phyloP scores from a whole-genome alignment of 805 yeast genomes.

The Barnettozyma sucrosica region DNA sequence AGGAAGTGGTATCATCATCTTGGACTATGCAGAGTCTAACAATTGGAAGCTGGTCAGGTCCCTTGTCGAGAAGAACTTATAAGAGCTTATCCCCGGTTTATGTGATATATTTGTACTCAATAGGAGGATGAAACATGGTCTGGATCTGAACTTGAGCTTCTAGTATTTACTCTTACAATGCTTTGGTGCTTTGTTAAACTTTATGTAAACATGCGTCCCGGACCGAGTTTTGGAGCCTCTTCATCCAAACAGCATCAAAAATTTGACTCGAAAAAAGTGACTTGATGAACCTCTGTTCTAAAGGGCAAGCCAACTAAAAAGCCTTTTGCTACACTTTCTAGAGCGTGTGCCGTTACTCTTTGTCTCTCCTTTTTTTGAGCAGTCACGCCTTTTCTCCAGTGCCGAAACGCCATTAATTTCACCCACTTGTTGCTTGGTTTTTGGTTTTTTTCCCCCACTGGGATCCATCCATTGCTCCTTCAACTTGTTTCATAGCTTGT shows the following conservation, averaged over 20 bases:
- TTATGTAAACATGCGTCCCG: background rate
- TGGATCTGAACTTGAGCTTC: too few relatives aligned
- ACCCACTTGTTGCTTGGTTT: background rate
- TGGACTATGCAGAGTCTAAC: slow-evolving; percentile 60
- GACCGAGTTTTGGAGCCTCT: background rate
- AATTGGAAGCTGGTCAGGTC: slow-evolving; percentile 51
- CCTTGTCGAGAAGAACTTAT: slow-evolving; percentile 45
- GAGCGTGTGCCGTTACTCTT: background rate
- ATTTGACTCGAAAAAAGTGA: background rate
- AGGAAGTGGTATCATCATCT: slow-evolving; percentile 58
- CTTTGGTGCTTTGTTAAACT: background rate
- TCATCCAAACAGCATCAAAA: background rate
- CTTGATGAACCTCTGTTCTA: background rate
- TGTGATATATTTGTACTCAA: background rate
- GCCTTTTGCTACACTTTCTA: background rate
- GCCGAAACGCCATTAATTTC: background rate
- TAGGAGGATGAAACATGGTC: too few relatives aligned
- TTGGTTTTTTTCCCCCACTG: background rate
- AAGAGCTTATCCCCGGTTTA: background rate
- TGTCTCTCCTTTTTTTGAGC: background rate
- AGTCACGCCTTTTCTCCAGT: background rate
- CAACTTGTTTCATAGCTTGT: background rate
- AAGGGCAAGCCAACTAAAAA: background rate
- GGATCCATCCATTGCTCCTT: background rate
- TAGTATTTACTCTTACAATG: too few relatives aligned